phyloP scores from a whole-genome alignment of 768 basidiomycete genomes.

The Epithele typhae region DNA sequence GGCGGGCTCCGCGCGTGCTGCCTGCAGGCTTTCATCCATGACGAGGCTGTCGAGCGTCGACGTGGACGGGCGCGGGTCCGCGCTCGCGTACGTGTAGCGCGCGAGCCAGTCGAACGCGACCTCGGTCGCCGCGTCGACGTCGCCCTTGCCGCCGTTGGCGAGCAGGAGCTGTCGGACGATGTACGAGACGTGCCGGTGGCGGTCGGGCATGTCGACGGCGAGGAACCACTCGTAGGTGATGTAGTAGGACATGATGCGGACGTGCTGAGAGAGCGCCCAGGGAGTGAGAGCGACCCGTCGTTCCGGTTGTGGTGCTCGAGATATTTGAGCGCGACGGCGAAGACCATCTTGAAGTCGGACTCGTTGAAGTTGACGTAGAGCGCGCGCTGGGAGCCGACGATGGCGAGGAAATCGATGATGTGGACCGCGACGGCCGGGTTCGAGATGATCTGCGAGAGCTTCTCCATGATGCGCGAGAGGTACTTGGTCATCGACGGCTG shows the following conservation, averaged over 20 bases:
- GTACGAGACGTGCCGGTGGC: slow-evolving; percentile 76
- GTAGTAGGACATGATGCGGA: slow-evolving; percentile 84
- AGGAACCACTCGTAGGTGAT: slow-evolving; percentile 95
- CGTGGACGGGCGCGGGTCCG: slow-evolving; percentile 83
- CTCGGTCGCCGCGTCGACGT: slow-evolving; percentile 86
- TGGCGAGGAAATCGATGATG: slow-evolving; percentile 86
- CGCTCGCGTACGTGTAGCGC: slow-evolving; percentile 89
- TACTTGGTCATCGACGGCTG: slow-evolving; percentile 75
- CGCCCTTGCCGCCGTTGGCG: slow-evolving; percentile 71
- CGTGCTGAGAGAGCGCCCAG: slow-evolving; percentile 91
- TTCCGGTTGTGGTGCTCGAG: slow-evolving; percentile 83
- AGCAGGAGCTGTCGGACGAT: slow-evolving; percentile 84
- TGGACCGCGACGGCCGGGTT: slow-evolving; percentile 93
- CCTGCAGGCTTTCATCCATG: slow-evolving; percentile 45
- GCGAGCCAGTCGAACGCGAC: slow-evolving; percentile 98
- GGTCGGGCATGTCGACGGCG: slow-evolving; percentile 75
- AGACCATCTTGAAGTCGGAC: slow-evolving; percentile 87
- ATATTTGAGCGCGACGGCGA: slow-evolving; percentile 91
- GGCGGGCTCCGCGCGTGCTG: slow-evolving; percentile 33
- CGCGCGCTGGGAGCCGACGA: slow-evolving; percentile 75
- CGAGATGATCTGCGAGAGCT: slow-evolving; percentile 91
- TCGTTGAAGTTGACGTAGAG: slow-evolving; percentile 91
- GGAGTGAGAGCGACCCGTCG: slow-evolving; percentile 53
- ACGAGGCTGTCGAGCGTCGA: slow-evolving; percentile 79
- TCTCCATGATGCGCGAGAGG: slow-evolving; percentile 77